Conservation (phyloP, 2,329 filamentous ascomycete genomes). For the Penicillium sp. region DNA sequence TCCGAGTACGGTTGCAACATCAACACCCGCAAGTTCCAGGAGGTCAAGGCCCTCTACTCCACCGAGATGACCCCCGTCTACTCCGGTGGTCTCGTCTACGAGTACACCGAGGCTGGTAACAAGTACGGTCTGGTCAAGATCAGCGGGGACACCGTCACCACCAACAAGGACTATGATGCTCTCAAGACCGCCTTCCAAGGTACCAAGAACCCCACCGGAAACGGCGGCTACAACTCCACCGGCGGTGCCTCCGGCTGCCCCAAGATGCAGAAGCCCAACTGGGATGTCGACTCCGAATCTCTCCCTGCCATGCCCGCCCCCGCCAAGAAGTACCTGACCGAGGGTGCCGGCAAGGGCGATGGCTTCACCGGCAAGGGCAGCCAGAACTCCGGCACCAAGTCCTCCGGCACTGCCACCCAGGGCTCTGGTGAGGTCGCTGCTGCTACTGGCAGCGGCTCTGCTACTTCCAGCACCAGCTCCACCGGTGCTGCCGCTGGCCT, state of each 20-base stretch:
- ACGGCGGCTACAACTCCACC: slow-evolving; percentile 60
- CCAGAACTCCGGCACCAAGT: slow-evolving; percentile 55
- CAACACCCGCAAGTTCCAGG: slow-evolving; percentile 77
- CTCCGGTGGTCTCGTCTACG: slow-evolving; percentile 94
- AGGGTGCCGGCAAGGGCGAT: slow-evolving; percentile 58
- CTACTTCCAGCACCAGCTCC: slow-evolving; percentile 31
- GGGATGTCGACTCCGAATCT: slow-evolving; percentile 54
- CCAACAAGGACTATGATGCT: slow-evolving; percentile 62
- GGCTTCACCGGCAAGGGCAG: slow-evolving; percentile 58
- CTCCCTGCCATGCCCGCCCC: slow-evolving; percentile 59
- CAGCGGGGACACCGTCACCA: slow-evolving; percentile 54
- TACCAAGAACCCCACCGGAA: slow-evolving; percentile 54
- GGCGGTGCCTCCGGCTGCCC: slow-evolving; percentile 58
- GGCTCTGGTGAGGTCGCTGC: slow-evolving; percentile 46
- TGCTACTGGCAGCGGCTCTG: slow-evolving; percentile 19
- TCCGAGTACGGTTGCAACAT: slow-evolving; percentile 92
- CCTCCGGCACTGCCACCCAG: slow-evolving; percentile 50
- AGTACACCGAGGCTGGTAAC: slow-evolving; percentile 84
- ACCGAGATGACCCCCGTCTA: slow-evolving; percentile 82
- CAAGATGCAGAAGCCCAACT: slow-evolving; percentile 51
- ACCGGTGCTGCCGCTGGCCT: slow-evolving; percentile 47
- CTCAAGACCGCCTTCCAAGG: slow-evolving; percentile 53
- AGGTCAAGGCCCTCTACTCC: slow-evolving; percentile 77
- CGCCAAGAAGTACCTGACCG: slow-evolving; percentile 57
- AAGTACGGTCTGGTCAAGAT: slow-evolving; percentile 78